Evolutionary conservation across 2,329 filamentous ascomycete species (phyloP).

Genomic region (Sporothrix inflata): DNA sequence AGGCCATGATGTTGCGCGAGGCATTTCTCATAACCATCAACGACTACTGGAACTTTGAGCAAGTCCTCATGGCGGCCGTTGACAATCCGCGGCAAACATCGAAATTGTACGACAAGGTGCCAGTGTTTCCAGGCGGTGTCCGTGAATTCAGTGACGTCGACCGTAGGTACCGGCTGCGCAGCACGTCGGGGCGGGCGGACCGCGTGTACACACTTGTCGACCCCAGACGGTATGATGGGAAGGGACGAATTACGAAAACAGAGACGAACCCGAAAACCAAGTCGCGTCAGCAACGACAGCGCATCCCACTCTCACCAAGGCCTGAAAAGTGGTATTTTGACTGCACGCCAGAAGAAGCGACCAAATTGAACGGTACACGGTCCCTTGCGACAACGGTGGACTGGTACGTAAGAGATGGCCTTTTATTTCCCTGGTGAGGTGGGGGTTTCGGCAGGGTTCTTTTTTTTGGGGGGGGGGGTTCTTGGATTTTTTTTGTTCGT

Average conservation of each 20-base stretch:
- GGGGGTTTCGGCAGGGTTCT: too few species aligned
- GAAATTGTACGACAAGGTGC: neutral
- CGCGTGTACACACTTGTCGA: neutral
- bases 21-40: neutral
- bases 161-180: neutral
- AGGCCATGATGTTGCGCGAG: neutral
- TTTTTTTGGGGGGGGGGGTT: too few species aligned
- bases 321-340: conserved; percentile 1
- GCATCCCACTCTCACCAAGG: neutral
- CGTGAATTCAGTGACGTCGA: neutral
- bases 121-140: neutral
- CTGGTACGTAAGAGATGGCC: neutral
- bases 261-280: neutral
- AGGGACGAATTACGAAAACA: neutral
- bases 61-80: neutral
- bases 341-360: neutral
- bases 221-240: neutral
- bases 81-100: neutral
- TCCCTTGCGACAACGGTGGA: neutral
- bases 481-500: too few species aligned
- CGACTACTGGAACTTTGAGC: conserved; percentile 1
- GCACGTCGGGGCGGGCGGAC: neutral
- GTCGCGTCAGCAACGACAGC: neutral
- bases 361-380: neutral
- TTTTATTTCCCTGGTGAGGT: neutral